Base-by-base conservation (phyloP, 2,329 filamentous ascomycete genomes). In the Talaromyces sp. region DNA sequence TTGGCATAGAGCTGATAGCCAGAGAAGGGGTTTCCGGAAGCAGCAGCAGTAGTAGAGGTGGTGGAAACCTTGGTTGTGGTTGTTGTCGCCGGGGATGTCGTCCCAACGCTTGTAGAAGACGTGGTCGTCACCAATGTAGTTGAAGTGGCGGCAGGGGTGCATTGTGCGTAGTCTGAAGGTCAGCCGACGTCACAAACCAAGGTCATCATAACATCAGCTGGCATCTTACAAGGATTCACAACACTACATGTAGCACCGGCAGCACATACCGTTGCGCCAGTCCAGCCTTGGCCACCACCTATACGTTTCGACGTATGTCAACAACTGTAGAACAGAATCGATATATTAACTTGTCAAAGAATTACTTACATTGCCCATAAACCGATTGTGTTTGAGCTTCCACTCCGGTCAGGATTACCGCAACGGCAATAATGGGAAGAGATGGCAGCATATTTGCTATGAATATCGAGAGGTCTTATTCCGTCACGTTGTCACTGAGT, bases 1-100 rank as follows among this genome's bases (percentile, higher is more conserved):
- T 82, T 82, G 31, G 75, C 76, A 60, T 81, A 82, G 48, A 80
- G 74, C 60, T 77, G 71, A 59, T 78, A 75, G 19, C 79, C 79
- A 9, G 70, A 70, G 59, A 81, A 80, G 0, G 79, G 78, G 64
- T 82, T 82, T 31, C 83, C 84, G 13, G 78, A 60, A 33, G 65
- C 55, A 46, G 40, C 46, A 4, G 57, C 48, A 11, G 57, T 48
- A 22, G 53, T 48, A 11, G 61, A 53, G 8, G 63, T 64, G 2
- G 65, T 62, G 11, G 62, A 60, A 1, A 60, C 53, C 9, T 65
- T 43, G 17, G 62, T 61, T 13, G 61, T 60, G 31, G 57, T 54
- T 36, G 63, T 59, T 9, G 59, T 13, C 10, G 61, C 25, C n/a
- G 61, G 48, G 9, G 53, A 19, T 31, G 40, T 56, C 21, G 28